Percentiles rank a stretch among this genome's conserved stretches.
phyloP scores from a whole-genome alignment of 2,329 filamentous ascomycete genomes.

The Fusarium veterinarium region DNA sequence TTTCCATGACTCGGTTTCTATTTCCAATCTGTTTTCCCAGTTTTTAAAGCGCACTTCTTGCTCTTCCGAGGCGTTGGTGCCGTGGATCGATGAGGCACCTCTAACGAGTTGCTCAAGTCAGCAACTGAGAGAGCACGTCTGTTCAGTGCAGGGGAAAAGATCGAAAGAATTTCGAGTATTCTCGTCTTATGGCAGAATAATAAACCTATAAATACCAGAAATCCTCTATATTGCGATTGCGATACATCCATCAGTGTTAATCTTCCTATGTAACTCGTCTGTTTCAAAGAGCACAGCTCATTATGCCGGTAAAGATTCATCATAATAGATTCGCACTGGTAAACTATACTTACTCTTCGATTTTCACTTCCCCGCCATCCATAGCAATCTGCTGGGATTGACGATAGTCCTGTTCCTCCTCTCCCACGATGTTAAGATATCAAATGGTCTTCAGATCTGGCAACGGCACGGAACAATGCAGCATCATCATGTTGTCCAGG shows the following conservation, averaged over 20 bases:
- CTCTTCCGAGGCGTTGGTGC: not conserved
- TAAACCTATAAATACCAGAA: not conserved
- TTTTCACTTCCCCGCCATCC: not conserved
- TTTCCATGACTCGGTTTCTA: not conserved
- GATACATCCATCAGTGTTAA: not conserved
- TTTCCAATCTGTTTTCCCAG: not conserved
- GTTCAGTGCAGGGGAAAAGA: not conserved
- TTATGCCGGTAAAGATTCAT: no score
- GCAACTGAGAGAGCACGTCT: not conserved
- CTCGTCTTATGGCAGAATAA: no score
- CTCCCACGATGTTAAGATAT: not conserved
- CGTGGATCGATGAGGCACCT: not conserved
- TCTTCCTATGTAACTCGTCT: not conserved
- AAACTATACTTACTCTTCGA: not conserved
- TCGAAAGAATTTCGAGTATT: not conserved
- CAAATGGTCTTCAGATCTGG: not conserved
- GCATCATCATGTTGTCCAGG: not conserved
- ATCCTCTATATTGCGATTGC: not conserved
- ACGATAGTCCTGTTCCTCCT: not conserved
- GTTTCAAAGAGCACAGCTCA: not conserved
- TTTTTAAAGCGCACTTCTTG: not conserved
- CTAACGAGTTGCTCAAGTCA: not conserved
- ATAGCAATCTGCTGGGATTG: not conserved
- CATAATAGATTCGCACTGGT: no score
- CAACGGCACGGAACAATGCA: not conserved